Percentiles rank a stretch among this genome's conserved stretches.
These are phyloP conservation scores for Trebouxia sp. DNA, from an alignment of 139 green algal genomes.

Conservation along the genomic window DNA sequence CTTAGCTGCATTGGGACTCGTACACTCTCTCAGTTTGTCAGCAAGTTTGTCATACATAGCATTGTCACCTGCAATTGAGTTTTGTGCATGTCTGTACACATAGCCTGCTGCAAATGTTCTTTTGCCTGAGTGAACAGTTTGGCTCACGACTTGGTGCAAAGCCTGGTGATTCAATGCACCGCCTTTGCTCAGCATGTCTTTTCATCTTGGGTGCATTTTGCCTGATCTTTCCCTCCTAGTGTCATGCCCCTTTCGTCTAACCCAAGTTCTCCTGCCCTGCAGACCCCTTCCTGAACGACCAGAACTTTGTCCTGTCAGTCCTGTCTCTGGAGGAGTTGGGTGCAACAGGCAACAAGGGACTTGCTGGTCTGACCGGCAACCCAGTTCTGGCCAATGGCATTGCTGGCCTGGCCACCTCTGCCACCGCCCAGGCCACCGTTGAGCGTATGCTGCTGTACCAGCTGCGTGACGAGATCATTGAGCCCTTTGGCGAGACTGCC, in stretches of 20 bases:
- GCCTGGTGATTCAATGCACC: too few relatives aligned
- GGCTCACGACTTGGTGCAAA: too few relatives aligned
- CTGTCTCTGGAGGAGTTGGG: conserved; percentile 42
- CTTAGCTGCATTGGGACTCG: not conserved
- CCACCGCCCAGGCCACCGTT: conserved; percentile 37
- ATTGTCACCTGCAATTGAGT: too few relatives aligned
- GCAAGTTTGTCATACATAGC: too few relatives aligned
- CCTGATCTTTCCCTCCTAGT: too few relatives aligned
- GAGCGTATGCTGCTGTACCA: conserved; percentile 39
- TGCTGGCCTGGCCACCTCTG: conserved; percentile 37
- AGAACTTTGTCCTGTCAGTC: conserved; percentile 39
- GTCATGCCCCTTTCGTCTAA: not conserved
- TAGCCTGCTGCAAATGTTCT: too few relatives aligned
- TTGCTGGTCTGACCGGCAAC: conserved; percentile 34
- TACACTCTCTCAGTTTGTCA: too few relatives aligned
- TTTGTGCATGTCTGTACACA: too few relatives aligned
- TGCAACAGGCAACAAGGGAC: conserved; percentile 39
- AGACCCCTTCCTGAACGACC: conserved; percentile 41
- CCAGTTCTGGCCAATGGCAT: conserved; percentile 38
- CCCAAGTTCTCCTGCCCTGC: not conserved
- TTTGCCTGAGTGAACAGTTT: too few relatives aligned
- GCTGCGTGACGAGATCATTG: conserved; percentile 32
- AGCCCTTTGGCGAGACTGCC: conserved; percentile 40
- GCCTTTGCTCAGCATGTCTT: too few relatives aligned
- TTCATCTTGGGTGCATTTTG: too few relatives aligned